These are phyloP conservation scores for Malus fusca DNA, from an alignment of 306 rosid species.

Conservation along the genomic window DNA sequence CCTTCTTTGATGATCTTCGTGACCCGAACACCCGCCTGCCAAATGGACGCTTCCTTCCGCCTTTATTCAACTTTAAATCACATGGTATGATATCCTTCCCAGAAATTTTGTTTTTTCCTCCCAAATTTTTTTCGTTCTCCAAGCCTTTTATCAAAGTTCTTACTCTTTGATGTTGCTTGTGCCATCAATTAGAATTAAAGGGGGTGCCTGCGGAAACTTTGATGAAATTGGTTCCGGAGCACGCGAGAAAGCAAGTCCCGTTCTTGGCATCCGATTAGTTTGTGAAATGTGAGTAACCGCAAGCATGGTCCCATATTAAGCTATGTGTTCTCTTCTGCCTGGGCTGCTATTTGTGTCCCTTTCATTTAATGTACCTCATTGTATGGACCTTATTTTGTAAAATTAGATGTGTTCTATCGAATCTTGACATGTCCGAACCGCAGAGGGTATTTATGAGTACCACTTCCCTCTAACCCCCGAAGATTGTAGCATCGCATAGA, in stretches of 20 bases:
- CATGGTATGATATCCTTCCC: constrained; percentile 51
- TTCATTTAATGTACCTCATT: constrained; percentile 7
- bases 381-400: constrained; percentile 47
- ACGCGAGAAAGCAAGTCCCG: constrained; percentile 83
- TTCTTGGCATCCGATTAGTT: constrained; percentile 61
- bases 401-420: constrained; percentile 46
- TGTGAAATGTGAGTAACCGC: constrained; percentile 33
- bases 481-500: constrained; percentile 44
- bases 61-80: constrained; percentile 81
- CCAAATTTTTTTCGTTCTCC: not conserved
- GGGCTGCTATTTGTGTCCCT: constrained; percentile 25
- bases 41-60: constrained; percentile 93
- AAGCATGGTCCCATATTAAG: constrained; percentile 32
- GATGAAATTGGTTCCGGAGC: constrained; percentile 90
- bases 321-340: constrained; percentile 7
- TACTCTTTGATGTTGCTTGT: constrained; percentile 5
- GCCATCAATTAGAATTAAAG: constrained; percentile 60
- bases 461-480: constrained; percentile 22
- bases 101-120: not conserved
- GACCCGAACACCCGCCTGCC: constrained; percentile 78
- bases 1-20: constrained; percentile 93
- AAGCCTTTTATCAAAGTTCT: not conserved
- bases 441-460: constrained; percentile 46
- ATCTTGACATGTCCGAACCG: constrained; percentile 33
- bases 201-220: constrained; percentile 64